Evolutionary conservation across 768 basidiomycete species (phyloP).

Genomic region (Lanmaoa pseudosensibilis): DNA sequence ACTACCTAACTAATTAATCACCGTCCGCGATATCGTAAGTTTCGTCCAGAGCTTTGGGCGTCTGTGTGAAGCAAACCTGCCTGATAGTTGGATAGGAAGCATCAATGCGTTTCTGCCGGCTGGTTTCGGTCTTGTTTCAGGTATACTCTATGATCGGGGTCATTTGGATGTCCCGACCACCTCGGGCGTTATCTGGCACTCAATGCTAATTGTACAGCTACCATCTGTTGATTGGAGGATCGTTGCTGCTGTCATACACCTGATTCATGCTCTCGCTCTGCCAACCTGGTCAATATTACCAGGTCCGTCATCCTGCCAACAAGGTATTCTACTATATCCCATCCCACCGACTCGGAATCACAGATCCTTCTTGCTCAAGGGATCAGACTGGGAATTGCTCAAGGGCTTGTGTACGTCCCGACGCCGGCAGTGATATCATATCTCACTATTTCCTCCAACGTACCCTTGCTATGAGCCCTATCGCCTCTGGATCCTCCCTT

Average conservation of each 20-base stretch:
- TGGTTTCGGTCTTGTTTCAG: slow-evolving; percentile 40
- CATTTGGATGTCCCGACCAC: slow-evolving; percentile 42
- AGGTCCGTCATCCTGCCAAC: too few relatives aligned
- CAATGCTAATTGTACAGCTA: slow-evolving; percentile 32
- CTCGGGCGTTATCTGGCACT: too few relatives aligned
- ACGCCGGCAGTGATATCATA: slow-evolving; percentile 40
- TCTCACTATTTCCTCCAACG: slow-evolving; percentile 47
- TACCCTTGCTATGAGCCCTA: slow-evolving; percentile 45
- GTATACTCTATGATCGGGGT: slow-evolving; percentile 51
- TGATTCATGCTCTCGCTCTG: slow-evolving; percentile 48
- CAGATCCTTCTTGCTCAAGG: too few relatives aligned
- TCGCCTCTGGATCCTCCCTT: slow-evolving; percentile 38
- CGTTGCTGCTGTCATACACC: slow-evolving; percentile 42
- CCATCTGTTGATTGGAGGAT: slow-evolving; percentile 45
- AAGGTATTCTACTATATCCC: too few relatives aligned
- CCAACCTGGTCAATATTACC: slow-evolving; percentile 42
- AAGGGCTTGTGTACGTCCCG: slow-evolving; percentile 49
- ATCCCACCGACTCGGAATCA: too few relatives aligned
- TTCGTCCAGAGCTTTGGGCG: neutral
- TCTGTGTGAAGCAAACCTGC: neutral
- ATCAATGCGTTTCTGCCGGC: too few relatives aligned
- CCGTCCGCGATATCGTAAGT: slow-evolving; percentile 40
- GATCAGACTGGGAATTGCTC: slow-evolving; percentile 45
- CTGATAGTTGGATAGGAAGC: slow-evolving; percentile 46
- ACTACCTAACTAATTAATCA: slow-evolving; percentile 35